Evolutionary conservation across 2,329 filamentous ascomycete genomes (phyloP), one percentile per base, ranked within the genome.

Genomic region (Dryadomyces sulphureus): DNA sequence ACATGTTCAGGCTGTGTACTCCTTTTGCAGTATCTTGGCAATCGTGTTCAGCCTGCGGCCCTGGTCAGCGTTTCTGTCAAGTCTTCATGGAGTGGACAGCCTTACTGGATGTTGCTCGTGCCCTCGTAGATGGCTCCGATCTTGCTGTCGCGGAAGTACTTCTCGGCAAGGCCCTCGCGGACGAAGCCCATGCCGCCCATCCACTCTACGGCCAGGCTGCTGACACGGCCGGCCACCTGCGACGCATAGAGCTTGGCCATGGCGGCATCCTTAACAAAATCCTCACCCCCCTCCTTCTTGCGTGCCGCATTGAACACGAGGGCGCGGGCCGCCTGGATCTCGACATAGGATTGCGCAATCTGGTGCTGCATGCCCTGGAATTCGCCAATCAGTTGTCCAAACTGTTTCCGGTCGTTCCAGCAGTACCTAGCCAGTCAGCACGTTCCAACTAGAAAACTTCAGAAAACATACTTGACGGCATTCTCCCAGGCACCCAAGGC

Each of bases 361-460:
- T 98, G 92, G 70, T 95, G 89, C 69, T 96, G 90, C 92, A 98
- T 96, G 57, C 88, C 89, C 67, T 98, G 92, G 75, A 98, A 98
- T 62, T 93, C 85, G 58, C 92, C 92, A 49, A 98, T 81, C 46
- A 94, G 76, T 60, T 86, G 74, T 54, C 92, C 90, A 60, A 98
- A 98, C 69, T 98, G 92, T 69, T 86, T 88, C 58, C 92, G 84
- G 69, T 98, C 92, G 66, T 96, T 96, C 88, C 88, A 98, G 54
- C 88, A 88, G 66, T 98, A 45, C 24, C 43, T 44, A 38, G 7
- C 16, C 21, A n/a, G 19, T 42, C 8, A 42, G 41, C 19, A 25
- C 17, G 17, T 12, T 9, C 7, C 7, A 12, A 8, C 11, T n/a
- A n/a, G 20, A 20, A 17, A 40, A 22, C 3, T 4, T 19, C 2